A percentile compares a stretch with the other conserved stretches of the same genome.
These are phyloP conservation scores for Dichotomocladium elegans DNA, from an alignment of 371 early-diverging fungal genomes.

Conservation along the genomic window DNA sequence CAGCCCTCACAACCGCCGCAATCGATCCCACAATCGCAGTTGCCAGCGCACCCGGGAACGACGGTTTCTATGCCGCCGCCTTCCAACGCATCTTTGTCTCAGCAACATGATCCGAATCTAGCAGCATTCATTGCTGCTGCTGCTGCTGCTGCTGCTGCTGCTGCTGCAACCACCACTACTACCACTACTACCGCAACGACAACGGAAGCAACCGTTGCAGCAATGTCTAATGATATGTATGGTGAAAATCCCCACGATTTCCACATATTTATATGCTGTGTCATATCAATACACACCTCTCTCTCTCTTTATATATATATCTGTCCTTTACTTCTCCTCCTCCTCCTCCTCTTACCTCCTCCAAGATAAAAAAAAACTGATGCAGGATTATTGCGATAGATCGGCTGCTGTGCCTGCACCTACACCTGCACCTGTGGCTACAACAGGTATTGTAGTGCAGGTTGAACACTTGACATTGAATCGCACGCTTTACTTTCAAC, in stretches of 20 bases:
- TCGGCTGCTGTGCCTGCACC: background rate
- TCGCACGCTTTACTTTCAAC: conserved; percentile 38
- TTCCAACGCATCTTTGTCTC: background rate
- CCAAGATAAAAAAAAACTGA: background rate
- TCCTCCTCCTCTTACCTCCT: too few species aligned
- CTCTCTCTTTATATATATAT: too few species aligned
- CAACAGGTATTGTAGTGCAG: conserved; percentile 39
- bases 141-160: conserved; percentile 7
- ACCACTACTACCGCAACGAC: background rate
- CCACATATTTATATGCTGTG: too few species aligned
- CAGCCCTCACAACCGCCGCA: conserved; percentile 35
- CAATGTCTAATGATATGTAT: background rate
- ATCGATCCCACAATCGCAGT: conserved; percentile 24
- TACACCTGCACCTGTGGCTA: background rate
- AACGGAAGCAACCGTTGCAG: background rate
- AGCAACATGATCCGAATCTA: background rate
- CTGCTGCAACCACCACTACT: background rate
- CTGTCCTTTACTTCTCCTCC: too few species aligned
- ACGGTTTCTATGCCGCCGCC: background rate
- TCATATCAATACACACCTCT: too few species aligned
- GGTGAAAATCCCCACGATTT: too few species aligned
- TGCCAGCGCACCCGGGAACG: conserved; percentile 10
- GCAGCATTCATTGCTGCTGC: conserved; percentile 16
- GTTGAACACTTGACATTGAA: conserved; percentile 39
- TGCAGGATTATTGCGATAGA: background rate